These are phyloP conservation scores for Rhypophila decipiens DNA, from an alignment of 495 filamentous ascomycete species.

Conservation along the genomic window DNA sequence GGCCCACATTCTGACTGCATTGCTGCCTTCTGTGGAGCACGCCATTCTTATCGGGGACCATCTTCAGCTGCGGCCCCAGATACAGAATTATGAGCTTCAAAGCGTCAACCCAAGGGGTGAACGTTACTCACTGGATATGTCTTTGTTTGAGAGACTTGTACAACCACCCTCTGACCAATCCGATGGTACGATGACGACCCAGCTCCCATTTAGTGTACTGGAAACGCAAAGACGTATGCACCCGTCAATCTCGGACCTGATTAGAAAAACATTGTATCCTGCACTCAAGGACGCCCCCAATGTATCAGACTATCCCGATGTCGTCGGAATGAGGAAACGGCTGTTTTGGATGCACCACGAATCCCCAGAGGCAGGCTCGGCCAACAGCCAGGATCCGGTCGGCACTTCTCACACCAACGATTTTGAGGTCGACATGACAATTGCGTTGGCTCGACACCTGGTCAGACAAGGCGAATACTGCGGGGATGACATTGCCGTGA, in stretches of 20 bases:
- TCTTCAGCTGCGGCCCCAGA: slow-evolving; percentile 57
- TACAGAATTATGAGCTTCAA: slow-evolving; percentile 25
- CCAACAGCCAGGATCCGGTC: slow-evolving; percentile 21
- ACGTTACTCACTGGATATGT: slow-evolving; percentile 57
- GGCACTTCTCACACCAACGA: slow-evolving; percentile 60
- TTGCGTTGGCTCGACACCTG: slow-evolving; percentile 63
- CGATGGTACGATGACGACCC: too few relatives aligned
- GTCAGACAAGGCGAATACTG: slow-evolving; percentile 11
- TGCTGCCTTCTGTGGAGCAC: slow-evolving; percentile 67
- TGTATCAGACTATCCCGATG: slow-evolving; percentile 43
- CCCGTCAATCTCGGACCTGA: slow-evolving; percentile 54
- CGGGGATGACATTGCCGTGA: slow-evolving; percentile 63
- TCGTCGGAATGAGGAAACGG: slow-evolving; percentile 55
- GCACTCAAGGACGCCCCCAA: slow-evolving; percentile 38
- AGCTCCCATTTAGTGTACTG: too few relatives aligned
- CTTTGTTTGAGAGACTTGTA: slow-evolving; percentile 50
- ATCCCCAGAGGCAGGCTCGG: slow-evolving; percentile 40
- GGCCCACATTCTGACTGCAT: slow-evolving; percentile 58
- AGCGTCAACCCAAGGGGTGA: slow-evolving; percentile 33
- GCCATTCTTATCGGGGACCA: slow-evolving; percentile 75
- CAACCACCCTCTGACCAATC: too few relatives aligned
- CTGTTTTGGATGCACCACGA: slow-evolving; percentile 74
- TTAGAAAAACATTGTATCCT: slow-evolving; percentile 59
- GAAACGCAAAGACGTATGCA: too few relatives aligned
- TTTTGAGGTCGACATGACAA: slow-evolving; percentile 61